Conservation (phyloP, 106 monocot species). For the Dendrobium officinale region DNA sequence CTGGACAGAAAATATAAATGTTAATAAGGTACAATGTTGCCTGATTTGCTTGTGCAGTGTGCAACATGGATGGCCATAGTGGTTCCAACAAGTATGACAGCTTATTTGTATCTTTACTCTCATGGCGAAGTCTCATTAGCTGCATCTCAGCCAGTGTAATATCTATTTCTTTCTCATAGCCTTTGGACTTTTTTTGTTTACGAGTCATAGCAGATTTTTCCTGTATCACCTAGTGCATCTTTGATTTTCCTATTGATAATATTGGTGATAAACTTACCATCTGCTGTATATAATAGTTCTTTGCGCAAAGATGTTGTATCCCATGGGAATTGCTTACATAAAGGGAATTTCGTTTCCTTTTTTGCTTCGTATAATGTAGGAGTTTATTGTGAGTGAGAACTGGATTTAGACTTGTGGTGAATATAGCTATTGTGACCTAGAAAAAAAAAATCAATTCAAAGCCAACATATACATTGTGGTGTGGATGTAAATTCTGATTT, state of each 20-base stretch:
- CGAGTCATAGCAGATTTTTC: not conserved
- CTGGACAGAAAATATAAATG: not conserved
- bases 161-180: slow-evolving; percentile 27
- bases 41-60: slow-evolving; percentile 37
- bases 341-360: not conserved
- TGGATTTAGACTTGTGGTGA: not conserved
- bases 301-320: not conserved
- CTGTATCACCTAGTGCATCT: not conserved
- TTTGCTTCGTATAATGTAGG: not conserved
- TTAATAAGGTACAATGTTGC: not conserved
- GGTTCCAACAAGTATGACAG: slow-evolving; percentile 90
- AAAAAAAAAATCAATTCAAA: not conserved
- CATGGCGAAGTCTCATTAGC: slow-evolving; percentile 87
- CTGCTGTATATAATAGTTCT: not conserved
- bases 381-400: not conserved
- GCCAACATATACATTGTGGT: no score
- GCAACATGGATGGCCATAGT: slow-evolving; percentile 88
- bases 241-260: not conserved
- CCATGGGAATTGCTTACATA: not conserved
- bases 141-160: slow-evolving; percentile 94
- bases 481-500: no score
- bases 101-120: slow-evolving; percentile 89
- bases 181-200: not conserved
- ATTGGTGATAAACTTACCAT: not conserved
- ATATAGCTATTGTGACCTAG: not conserved